Evolutionary conservation across 805 yeast genomes (phyloP).

Genomic region (Tetrapisispora nanseiensis): DNA sequence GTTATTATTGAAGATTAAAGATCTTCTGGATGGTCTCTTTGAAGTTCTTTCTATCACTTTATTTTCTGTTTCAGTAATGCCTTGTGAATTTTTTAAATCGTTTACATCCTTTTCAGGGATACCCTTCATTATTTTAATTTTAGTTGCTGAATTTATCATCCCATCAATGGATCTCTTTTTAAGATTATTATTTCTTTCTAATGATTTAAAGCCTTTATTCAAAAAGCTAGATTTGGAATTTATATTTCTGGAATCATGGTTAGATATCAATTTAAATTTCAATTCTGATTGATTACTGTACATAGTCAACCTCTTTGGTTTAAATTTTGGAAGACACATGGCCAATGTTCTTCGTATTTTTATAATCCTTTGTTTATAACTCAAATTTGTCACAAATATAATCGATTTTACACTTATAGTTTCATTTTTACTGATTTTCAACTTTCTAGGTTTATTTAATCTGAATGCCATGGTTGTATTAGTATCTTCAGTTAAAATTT

Average conservation of each 20-base stretch:
- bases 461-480: slow-evolving; percentile 12
- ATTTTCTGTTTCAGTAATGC: background rate
- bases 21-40: background rate
- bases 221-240: background rate
- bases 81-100: background rate
- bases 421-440: slow-evolving; percentile 5
- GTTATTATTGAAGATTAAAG: no score
- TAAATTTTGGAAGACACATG: background rate
- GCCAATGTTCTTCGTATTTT: slow-evolving; percentile 4
- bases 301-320: background rate
- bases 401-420: background rate
- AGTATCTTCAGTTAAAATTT: slow-evolving; percentile 10
- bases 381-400: background rate
- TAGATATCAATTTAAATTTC: background rate
- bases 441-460: slow-evolving; percentile 7
- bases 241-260: background rate
- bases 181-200: background rate
- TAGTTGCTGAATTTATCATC: background rate
- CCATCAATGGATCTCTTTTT: background rate
- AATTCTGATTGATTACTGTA: slow-evolving; percentile 1
- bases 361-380: background rate
- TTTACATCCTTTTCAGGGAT: background rate
- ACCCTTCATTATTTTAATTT: background rate
- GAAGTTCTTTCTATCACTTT: background rate
- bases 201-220: slow-evolving; percentile 2